Base-by-base conservation (phyloP, 2,329 filamentous ascomycete genomes). In the Zymoseptoria ardabiliae region DNA sequence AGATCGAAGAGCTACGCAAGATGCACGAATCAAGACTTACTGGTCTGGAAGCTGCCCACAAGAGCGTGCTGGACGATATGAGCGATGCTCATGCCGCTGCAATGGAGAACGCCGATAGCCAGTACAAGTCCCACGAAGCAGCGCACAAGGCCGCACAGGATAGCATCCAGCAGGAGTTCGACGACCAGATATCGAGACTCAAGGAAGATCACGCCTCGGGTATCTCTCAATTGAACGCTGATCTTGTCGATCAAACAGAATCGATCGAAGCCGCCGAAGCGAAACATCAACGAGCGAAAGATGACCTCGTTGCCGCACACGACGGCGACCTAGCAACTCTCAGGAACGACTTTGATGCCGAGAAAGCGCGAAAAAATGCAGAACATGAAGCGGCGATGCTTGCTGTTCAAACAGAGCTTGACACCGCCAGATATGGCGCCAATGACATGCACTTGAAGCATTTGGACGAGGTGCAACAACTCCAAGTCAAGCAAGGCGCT, bases 171-270 rank as follows among this genome's bases (percentile, higher is more conserved):
- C 50, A 52, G 11, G 35, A 60, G 21, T 64, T 65, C 45, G 55
- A 64, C 3, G 56, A 59, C 13, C 41, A 58, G 17, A 53, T 64
- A 11, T 49, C 49, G 9, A 53, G 59, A 9, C 50, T 66, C 20
- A 62, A 63, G 23, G 60, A 62, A 13, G 60, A 61, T 51, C 63
- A 66, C 35, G 58, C 30, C 22, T 30, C 57, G 48, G 64, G 64
- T 19, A 53, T 56, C 17, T 41, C 35, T 28, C 21, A 25, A n/a
- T 57, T 35, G 48, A 50, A 58, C 51, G 28, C 49, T 19, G 45
- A 50, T 45, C 41, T 53, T 25, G 9, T 28, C 2, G 25, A 28
- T 28, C 25, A 28, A 28, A 28, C 25, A 28, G 25, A 28, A 28
- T 7, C 25, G 6, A 4, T 19, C 23, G 58, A 23, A 17, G 30